These are phyloP conservation scores for Aureococcus anophagefferens DNA, from an alignment of 108 stramenopile genomes.

Conservation along the genomic window DNA sequence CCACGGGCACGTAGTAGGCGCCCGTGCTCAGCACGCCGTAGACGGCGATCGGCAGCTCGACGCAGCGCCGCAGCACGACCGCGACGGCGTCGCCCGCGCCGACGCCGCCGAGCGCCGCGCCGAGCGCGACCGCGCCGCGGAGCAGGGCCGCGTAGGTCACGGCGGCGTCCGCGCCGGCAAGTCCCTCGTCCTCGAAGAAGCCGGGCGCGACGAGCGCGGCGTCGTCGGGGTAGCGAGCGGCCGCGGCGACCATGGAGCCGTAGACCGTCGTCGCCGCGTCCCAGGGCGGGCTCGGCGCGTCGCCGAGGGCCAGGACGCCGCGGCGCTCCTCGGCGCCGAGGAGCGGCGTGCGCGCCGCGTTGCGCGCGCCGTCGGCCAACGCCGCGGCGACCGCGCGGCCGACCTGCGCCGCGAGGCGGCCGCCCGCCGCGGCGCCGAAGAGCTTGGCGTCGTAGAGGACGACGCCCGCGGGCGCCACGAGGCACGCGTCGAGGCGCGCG, in stretches of 20 bases:
- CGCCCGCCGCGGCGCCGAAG: not conserved
- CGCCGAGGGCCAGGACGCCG: not conserved
- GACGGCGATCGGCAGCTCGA: not conserved
- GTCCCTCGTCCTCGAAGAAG: no score
- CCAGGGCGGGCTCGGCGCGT: not conserved
- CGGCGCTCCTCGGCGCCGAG: not conserved
- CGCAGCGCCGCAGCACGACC: not conserved
- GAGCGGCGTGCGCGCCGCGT: not conserved
- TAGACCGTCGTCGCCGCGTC: not conserved
- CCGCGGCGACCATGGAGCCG: not conserved
- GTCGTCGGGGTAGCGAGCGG: not conserved
- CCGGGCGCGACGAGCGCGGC: not conserved
- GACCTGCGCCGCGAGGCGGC: not conserved
- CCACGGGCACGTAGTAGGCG: not conserved
- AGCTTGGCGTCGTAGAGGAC: not conserved
- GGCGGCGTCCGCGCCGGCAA: not conserved
- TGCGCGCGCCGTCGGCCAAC: not conserved
- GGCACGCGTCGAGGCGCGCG: no score
- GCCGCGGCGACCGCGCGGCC: not conserved
- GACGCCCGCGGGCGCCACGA: no score
- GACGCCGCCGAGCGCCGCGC: not conserved
- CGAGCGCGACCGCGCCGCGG: not conserved
- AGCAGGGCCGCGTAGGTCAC: not conserved
- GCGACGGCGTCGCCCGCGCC: not conserved
- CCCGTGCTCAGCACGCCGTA: not conserved